Evolutionary conservation across 2,329 filamentous ascomycete species (phyloP), one percentile per base, ranked within the genome.

Genomic region (Dryadomyces sulphureus): DNA sequence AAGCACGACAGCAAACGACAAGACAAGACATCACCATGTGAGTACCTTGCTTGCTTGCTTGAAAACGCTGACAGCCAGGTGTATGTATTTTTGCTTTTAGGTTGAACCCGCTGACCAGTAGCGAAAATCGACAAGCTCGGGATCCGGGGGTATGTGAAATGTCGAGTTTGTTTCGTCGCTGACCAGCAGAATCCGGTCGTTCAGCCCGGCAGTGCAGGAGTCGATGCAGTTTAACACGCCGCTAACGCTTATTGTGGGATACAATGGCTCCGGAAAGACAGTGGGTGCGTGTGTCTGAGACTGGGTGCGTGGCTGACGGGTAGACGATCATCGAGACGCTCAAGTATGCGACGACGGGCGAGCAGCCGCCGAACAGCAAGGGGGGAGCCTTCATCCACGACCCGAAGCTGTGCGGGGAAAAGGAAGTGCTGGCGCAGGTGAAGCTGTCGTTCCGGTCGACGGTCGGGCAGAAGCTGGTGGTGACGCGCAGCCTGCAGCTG

Each of bases 261-360:
- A 88, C 64, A 98, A 98, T 67, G 92, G 92, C 46, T 96, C 90
- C 1, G 92, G 92, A 51, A 98, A 98, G 68, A 98, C 92, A 9
- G 56, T 54, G 8, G 34, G 47, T 43, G 41, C 27, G n/a, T n/a
- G n/a, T 24, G 12, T 17, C 17, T 17, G n/a, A 32, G 22, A 35
- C 16, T 7, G 11, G 16, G 32, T 35, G 32, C 5, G 5, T 16
- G 5, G 11, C 44, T 27, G 8, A 39, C 25, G 3, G 1, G 2
- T 22, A 59, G 54, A 96, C 92, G 48, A 94, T 98, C 59, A 98
- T 98, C 64, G 92, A 98, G 64, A 94, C 88, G 61, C 82, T 98
- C 58, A 95, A 95, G 60, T 98, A 95, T 78, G 89, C 86, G 45
- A 95, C 93, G 17, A 95, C 89, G 7, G 93, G 92, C 47, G 84